Base-by-base conservation (phyloP, 2,329 filamentous ascomycete species). In the Metarhizium rileyi region DNA sequence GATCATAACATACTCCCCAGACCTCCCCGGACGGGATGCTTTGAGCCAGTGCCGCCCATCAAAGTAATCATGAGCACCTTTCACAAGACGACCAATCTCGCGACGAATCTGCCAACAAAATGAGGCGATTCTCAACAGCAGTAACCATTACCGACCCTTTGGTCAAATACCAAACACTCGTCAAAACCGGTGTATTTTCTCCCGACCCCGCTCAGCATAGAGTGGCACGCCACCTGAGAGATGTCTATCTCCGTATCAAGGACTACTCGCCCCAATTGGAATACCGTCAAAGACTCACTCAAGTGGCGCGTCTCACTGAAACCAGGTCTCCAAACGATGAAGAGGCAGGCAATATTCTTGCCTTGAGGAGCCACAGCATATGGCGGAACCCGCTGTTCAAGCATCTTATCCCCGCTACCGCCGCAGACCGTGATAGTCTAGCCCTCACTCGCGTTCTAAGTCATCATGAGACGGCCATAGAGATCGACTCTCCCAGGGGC, bases 211-310 rank as follows among this genome's bases (percentile, higher is more conserved):
- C 83, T 22, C 85, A 89, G 62, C 82, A 88, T 63, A 77, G 84
- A 20, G 71, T 88, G 6, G 87, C 87, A 5, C 73, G 87, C 38
- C 85, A 91, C 65, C 73, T 91, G 2, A 85, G 87, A 57, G 86
- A 87, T 61, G 73, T 91, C 10, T 91, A 93, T 57, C 70, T 80
- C 35, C 76, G 82, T 2, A 70, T 91, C 38, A 90, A 87, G 61
- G 86, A 91, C 63, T 91, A 93, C 66, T 78, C 84, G 33, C 87
- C 87, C 0, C 77, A 81, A 44, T 58, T 77, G 12, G 84, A 89
- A 60, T 90, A 90, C 61, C 76, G 75, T 27, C 71, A 80, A 53
- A 77, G 80, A 26, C 71, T 93, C 1, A 74, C 76, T 41, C 79
- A 81, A 55, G 72, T 88, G 26, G 75, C 75, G 5, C 67, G 66